These are phyloP conservation scores for Podospora sp. DNA, from an alignment of 495 filamentous ascomycete genomes.

Conservation along the genomic window DNA sequence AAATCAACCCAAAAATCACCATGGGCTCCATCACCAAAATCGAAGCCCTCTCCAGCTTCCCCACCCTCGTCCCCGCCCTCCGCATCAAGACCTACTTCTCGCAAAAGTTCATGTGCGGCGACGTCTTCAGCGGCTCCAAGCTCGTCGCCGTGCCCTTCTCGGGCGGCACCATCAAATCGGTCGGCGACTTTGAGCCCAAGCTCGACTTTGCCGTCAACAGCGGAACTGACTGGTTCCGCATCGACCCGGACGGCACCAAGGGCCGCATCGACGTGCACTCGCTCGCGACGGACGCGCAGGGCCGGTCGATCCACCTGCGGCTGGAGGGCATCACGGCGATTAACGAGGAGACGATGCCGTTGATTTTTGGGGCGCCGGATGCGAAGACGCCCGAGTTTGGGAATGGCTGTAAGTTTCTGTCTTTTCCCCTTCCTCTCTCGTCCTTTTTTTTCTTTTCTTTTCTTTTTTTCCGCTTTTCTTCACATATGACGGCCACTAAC, in stretches of 20 bases:
- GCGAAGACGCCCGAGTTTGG: conserved; percentile 4
- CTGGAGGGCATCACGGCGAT: conserved; percentile 16
- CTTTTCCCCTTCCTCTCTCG: no score
- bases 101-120: conserved; percentile 13
- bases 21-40: conserved; percentile 7
- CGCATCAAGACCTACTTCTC: conserved; percentile 12
- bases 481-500: background rate
- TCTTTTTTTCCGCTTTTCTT: background rate
- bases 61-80: conserved; percentile 4
- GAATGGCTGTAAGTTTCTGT: conserved; percentile 11
- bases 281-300: conserved; percentile 18
- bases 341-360: conserved; percentile 18
- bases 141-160: conserved; percentile 20
- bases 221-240: conserved; percentile 20
- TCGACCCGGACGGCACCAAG: conserved; percentile 16
- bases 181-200: conserved; percentile 24
- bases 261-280: conserved; percentile 18
- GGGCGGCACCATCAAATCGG: conserved; percentile 18
- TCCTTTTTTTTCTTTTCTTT: no score
- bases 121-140: conserved; percentile 4
- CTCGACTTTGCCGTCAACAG: conserved; percentile 18
- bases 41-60: conserved; percentile 1
- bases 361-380: conserved; percentile 13
- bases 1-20: background rate
- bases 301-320: conserved; percentile 12